Evolutionary conservation across 2,329 filamentous ascomycete genomes (phyloP), one percentile per base, ranked within the genome.

Genomic region (Fusarium mangiferae): DNA sequence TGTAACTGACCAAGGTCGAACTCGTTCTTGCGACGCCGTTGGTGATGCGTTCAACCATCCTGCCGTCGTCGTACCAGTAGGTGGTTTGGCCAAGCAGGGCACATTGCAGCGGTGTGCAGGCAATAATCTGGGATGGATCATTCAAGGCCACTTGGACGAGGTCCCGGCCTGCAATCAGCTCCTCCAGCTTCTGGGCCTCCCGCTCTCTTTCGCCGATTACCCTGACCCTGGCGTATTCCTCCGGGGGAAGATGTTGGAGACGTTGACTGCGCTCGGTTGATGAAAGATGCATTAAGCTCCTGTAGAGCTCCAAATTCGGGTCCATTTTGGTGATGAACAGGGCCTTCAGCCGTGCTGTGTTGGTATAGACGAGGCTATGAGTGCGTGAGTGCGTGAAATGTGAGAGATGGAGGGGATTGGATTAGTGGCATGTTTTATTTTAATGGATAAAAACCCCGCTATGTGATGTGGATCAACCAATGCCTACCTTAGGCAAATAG

Each of bases 41-140:
- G 1, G 67, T 64, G 30, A 72, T 62, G 22, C 60, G 60, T 51
- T 20, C 6, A 5, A 72, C 26, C 52, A 75, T 68, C 5, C 0
- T 26, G 15, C n/a, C 55, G 42, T 66, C 42, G 12, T 11, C 0
- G 6, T 3, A 5, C 33, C 58, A 24, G 48, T 15, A 33, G 30
- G 30, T 45, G 49, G 48, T 57, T 61, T 61, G 62, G 45, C 69
- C 66, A 57, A 75, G 64, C 15, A 75, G 30, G 39, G 33, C 38
- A 26, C 63, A 35, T 38, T 49, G 22, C 41, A 64, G 35, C 30
- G 30, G 30, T 33, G 30, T 33, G 10, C 30, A 33, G 30, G 30
- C 11, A 33, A 33, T 33, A 33, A 33, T 33, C 30, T 33, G 30
- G 30, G 30, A 33, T 33, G 52, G 68, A 42, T 72, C 7, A 48